Conservation (phyloP, 1,284 basidiomycete genomes). For the Polyporus tsugae region DNA sequence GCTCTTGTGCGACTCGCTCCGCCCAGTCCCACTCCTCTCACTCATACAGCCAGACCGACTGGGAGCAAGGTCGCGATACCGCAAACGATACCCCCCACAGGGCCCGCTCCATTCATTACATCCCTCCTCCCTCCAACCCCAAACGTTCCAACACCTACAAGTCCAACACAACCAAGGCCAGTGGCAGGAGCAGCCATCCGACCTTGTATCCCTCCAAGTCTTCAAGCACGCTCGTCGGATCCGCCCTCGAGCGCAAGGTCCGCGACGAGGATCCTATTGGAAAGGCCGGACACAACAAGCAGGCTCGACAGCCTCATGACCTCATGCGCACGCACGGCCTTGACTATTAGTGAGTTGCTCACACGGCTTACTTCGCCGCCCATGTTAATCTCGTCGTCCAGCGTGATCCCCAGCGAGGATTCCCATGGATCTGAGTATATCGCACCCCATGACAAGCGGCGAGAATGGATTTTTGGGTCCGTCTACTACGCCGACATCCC, state of each 20-base stretch:
- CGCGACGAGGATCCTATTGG: slow-evolving; percentile 65
- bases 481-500: slow-evolving; percentile 37
- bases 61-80: not conserved
- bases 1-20: slow-evolving; percentile 43
- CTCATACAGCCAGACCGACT: slow-evolving; percentile 17
- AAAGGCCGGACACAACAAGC: slow-evolving; percentile 63
- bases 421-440: slow-evolving; percentile 92
- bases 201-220: slow-evolving; percentile 64
- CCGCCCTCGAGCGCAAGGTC: slow-evolving; percentile 71
- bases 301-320: slow-evolving; percentile 68
- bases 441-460: slow-evolving; percentile 80
- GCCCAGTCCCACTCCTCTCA: slow-evolving; percentile 42
- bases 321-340: slow-evolving; percentile 79
- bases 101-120: slow-evolving; percentile 26
- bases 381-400: slow-evolving; percentile 38
- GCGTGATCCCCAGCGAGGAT: slow-evolving; percentile 84
- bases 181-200: slow-evolving; percentile 46
- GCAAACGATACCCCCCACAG: slow-evolving; percentile 33
- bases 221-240: slow-evolving; percentile 75
- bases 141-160: slow-evolving; percentile 41
- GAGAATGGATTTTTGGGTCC: slow-evolving; percentile 85
- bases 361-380: slow-evolving; percentile 18
- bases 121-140: slow-evolving; percentile 26
- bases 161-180: slow-evolving; percentile 36
- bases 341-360: slow-evolving; percentile 83